Percentiles rank a stretch among this genome's conserved stretches.
Conservation (phyloP, 2,329 filamentous ascomycete species). For the Trichophyton mentagrophytes region DNA sequence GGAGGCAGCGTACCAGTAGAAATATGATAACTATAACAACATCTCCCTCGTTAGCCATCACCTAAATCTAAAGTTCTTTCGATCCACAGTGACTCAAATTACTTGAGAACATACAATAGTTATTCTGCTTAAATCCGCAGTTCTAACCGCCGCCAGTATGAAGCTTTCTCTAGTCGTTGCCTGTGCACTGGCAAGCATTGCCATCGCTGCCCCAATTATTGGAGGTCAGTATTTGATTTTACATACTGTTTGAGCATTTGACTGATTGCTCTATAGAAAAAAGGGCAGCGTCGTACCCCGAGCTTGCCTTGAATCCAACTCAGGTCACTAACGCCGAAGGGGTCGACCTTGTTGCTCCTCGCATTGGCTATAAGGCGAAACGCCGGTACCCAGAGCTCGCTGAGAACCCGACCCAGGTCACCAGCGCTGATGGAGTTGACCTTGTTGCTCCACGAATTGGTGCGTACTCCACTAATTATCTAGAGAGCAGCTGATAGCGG, state of each 20-base stretch:
- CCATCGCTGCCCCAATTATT: not conserved
- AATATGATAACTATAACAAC: too few species aligned
- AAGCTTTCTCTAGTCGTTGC: not conserved
- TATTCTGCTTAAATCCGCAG: too few species aligned
- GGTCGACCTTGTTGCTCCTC: not conserved
- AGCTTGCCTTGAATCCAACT: not conserved
- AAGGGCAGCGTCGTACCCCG: not conserved
- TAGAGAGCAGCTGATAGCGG: too few species aligned
- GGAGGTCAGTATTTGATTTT: not conserved
- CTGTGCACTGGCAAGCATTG: not conserved
- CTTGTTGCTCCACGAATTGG: not conserved
- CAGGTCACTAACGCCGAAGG: not conserved
- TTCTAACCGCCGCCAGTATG: too few species aligned
- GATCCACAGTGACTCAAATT: too few species aligned
- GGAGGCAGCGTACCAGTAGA: too few species aligned
- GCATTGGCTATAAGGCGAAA: not conserved
- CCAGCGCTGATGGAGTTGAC: not conserved
- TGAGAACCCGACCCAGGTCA: not conserved
- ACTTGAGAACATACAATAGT: too few species aligned
- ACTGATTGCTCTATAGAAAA: not conserved
- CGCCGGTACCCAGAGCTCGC: not conserved
- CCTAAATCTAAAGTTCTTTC: too few species aligned
- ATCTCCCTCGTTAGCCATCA: too few species aligned
- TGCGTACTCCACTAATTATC: too few species aligned
- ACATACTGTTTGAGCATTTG: not conserved